Base-by-base conservation (phyloP, 768 basidiomycete species). In the Leucosporidium yakuticum region DNA sequence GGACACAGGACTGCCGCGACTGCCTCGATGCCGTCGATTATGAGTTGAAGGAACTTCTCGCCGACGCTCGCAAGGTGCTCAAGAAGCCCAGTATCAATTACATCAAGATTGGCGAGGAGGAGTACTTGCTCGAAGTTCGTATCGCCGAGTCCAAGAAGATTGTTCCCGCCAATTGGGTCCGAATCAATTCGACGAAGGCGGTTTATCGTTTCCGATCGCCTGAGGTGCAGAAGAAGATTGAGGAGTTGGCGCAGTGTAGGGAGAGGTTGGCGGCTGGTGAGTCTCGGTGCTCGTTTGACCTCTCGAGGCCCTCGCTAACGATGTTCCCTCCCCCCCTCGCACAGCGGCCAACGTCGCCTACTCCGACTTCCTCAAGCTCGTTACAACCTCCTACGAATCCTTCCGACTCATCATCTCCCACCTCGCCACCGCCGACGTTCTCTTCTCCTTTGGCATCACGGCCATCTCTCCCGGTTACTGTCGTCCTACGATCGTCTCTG, bases 381-480 rank as follows among this genome's bases (percentile, higher is more conserved):
- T 94, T 36, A 79, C 85, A 39, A 83, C 86, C 21, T 81, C 88
- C 71, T 94, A 95, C 74, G 83, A 82, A 7, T 71, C 87, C 12
- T 79, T 97, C 65, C 84, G 92, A 15, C 83, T 88, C 68, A 86
- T 83, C 9, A 86, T 92, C 27, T 86, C 88, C 73, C 87, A 89
- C 70, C 81, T 99, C 34, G 91, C 91, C 1, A 83, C 81, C 2
- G 49, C 73, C 31, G 92, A 99, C 79, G 96, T 94, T 76, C 80
- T 99, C 68, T 80, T 88, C 65, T 91, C 90, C 74, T 82, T 98
- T 20, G 89, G 93, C 0, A 84, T 84, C 55, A 87, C 93, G 6
- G 89, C 91, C 1, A 80, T 88, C 48, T 85, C 85, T 67, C 83
- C 84, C 19, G 87, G 87, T 57, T 97, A 92, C 72, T 85, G 86